phyloP scores from a whole-genome alignment of 805 yeast species.

The Nakazawaea holstii region DNA sequence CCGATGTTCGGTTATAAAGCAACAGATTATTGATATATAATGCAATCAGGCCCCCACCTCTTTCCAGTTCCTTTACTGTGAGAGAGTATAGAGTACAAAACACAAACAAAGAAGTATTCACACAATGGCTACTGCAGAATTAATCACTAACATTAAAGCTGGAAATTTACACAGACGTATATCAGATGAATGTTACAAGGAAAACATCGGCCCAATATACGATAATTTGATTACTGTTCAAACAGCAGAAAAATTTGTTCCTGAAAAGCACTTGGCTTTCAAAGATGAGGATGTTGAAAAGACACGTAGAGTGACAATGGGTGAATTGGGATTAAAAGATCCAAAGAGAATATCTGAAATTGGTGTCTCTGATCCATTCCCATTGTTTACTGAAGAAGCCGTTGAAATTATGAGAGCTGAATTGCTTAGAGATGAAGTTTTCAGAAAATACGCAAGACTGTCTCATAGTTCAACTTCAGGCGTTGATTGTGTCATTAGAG shows the following conservation, averaged over 20 bases:
- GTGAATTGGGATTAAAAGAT: slow-evolving; percentile 41
- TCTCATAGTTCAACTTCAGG: slow-evolving; percentile 42
- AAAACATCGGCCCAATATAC: slow-evolving; percentile 27
- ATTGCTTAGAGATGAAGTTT: slow-evolving; percentile 39
- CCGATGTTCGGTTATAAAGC: too few relatives aligned
- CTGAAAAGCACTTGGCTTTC: slow-evolving; percentile 32
- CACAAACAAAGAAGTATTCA: too few relatives aligned
- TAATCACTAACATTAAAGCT: slow-evolving; percentile 26
- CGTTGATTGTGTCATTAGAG: slow-evolving; percentile 44
- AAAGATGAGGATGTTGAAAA: slow-evolving; percentile 28
- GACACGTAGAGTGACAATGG: slow-evolving; percentile 38
- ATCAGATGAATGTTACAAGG: slow-evolving; percentile 26
- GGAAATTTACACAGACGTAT: slow-evolving; percentile 34
- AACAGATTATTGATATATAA: too few relatives aligned
- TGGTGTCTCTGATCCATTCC: slow-evolving; percentile 58
- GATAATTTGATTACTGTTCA: slow-evolving; percentile 18
- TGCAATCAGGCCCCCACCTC: too few relatives aligned
- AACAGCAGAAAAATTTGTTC: slow-evolving; percentile 29
- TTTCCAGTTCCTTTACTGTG: too few relatives aligned
- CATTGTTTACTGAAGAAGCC: slow-evolving; percentile 57
- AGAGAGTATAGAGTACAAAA: neutral
- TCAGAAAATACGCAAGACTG: slow-evolving; percentile 38
- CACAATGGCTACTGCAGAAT: slow-evolving; percentile 25
- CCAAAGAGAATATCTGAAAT: slow-evolving; percentile 45
- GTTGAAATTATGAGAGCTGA: slow-evolving; percentile 54